phyloP scores from a whole-genome alignment of 2,329 filamentous ascomycete genomes.

The Drechslerella dactyloides region DNA sequence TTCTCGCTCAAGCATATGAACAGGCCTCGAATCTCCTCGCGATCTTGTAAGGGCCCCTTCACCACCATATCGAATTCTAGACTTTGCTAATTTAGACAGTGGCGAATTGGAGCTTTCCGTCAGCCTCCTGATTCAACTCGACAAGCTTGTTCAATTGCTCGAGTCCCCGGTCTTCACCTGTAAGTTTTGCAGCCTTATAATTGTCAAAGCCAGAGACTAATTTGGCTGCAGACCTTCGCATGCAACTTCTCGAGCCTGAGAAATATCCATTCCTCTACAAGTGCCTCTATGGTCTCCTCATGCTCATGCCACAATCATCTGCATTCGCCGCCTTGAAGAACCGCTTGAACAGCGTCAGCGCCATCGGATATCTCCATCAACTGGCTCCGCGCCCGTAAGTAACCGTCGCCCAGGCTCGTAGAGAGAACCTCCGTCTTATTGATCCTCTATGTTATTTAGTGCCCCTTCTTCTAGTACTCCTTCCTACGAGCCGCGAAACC shows the following conservation, averaged over 20 bases:
- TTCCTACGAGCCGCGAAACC: constrained; percentile 72
- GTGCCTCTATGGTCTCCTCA: constrained; percentile 93
- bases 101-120: constrained; percentile 98
- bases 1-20: constrained; percentile 96
- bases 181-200: constrained; percentile 60
- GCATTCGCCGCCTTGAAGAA: constrained; percentile 97
- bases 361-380: constrained; percentile 86
- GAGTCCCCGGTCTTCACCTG: constrained; percentile 98
- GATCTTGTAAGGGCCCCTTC: constrained; percentile 74
- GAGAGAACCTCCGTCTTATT: not conserved
- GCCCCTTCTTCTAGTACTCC: constrained; percentile 22
- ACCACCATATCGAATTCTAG: constrained; percentile 45
- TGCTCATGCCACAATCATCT: constrained; percentile 97
- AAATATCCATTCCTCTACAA: constrained; percentile 95
- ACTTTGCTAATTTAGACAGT: constrained; percentile 61
- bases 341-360: constrained; percentile 92
- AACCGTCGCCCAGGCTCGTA: not conserved
- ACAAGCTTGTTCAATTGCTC: constrained; percentile 94
- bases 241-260: constrained; percentile 94
- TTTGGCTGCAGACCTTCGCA: constrained; percentile 74
- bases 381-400: constrained; percentile 79
- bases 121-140: constrained; percentile 97
- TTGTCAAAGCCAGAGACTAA: not conserved
- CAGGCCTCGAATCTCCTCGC: constrained; percentile 95
- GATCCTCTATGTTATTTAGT: not conserved